Base-by-base conservation (phyloP, 306 rosid genomes). In the Senna tora region DNA sequence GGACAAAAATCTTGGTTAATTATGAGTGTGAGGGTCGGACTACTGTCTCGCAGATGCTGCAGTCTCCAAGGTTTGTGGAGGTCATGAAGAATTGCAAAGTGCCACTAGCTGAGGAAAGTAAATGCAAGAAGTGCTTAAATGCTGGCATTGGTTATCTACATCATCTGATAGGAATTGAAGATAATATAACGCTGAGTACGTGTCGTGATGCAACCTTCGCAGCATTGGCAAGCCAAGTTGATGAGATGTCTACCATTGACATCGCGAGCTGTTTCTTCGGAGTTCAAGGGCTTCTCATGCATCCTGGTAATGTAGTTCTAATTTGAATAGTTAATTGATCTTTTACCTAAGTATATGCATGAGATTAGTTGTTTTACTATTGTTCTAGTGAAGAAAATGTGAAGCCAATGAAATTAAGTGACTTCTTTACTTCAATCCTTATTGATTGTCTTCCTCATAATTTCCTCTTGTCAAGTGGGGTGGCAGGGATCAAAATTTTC, bases 221-320 rank as follows among this genome's bases (percentile, higher is more conserved):
- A 75, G 87, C 96, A 54, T 69, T 94, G 53, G 96, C 92, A 50
- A 94, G 99, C 85, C 96, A 85, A 84, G 84, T 82, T 80, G 92
- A 86, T 80, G 73, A 69, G 54, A 63, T 51, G 55, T 85, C 92
- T 53, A 82, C 87, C 17, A 28, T 84, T 85, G 93, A 84, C 82
- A 84, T 88, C 61, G 99, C 97, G 49, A 85, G 79, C 79, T 94
- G 99, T 83, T 89, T 94, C 80, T 94, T 94, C 81, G 93, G 97
- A 53, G 90, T 91, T 80, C 92, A 86, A 83, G 96, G 90, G 64
- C 90, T 91, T 71, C 79, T 74, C 49, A 36, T 34, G 30, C 77
- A 84, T 74, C 85, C 85, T 75, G 95, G 97, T 91, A 87, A 60
- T 74, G 58, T 45, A 34, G 32, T 60, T 54, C 28, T 56, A 59